Conservation (phyloP, 2,329 filamentous ascomycete genomes). For the Fragosphaeria purpurea region DNA sequence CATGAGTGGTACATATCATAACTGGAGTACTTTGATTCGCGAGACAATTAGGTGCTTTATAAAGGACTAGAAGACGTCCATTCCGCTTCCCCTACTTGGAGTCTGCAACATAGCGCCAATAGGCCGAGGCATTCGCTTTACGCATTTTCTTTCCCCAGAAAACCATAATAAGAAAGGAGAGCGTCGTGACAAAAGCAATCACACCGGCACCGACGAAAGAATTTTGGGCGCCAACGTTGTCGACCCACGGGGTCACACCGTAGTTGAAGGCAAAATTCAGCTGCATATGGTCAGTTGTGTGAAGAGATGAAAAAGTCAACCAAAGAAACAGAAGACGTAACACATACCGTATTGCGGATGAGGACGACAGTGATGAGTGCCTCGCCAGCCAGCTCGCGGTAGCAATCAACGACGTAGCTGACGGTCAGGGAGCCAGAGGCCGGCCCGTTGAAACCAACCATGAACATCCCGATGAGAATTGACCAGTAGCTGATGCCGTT, state of each 20-base stretch:
- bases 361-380: neutral
- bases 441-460: neutral
- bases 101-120: neutral
- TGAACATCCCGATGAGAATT: neutral
- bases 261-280: slow-evolving; percentile 3
- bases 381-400: neutral
- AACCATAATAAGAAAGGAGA: neutral
- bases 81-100: too few relatives aligned
- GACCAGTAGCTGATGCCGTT: neutral
- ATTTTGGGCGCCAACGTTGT: slow-evolving; percentile 1
- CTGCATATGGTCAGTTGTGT: too few relatives aligned
- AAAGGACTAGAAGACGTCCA: too few relatives aligned
- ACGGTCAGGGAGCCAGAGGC: neutral
- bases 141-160: slow-evolving; percentile 1
- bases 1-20: too few relatives aligned
- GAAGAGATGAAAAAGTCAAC: too few relatives aligned
- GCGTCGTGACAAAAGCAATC: neutral
- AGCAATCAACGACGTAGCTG: slow-evolving; percentile 1
- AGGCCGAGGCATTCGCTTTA: neutral
- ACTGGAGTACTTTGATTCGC: too few relatives aligned
- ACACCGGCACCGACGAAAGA: neutral
- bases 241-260: slow-evolving; percentile 3
- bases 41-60: too few relatives aligned
- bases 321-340: too few relatives aligned
- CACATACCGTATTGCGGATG: neutral